A percentile compares a stretch with the other conserved stretches of the same genome.
These are phyloP conservation scores for Fusarium sp. DNA, from an alignment of 2,329 filamentous ascomycete genomes.

Conservation along the genomic window DNA sequence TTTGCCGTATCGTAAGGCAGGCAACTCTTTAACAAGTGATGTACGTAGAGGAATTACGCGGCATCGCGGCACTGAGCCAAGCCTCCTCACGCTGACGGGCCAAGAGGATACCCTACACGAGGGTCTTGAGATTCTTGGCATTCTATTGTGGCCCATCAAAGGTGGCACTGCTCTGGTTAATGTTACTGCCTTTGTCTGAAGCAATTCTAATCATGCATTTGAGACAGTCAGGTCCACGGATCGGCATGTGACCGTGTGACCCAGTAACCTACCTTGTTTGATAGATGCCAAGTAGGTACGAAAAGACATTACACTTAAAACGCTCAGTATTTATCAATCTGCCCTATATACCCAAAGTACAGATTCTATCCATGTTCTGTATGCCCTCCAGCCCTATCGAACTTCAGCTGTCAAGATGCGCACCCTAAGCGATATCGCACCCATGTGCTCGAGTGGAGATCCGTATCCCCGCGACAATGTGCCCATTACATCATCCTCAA, in stretches of 20 bases:
- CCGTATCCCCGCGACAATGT: constrained; percentile 16
- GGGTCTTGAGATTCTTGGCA: background rate
- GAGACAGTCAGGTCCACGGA: background rate
- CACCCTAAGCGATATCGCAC: constrained; percentile 9
- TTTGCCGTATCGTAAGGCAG: background rate
- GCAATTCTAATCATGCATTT: background rate
- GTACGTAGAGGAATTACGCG: constrained; percentile 31
- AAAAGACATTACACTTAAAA: background rate
- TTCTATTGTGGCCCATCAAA: background rate
- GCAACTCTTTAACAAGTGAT: constrained; percentile 26
- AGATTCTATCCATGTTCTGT: background rate
- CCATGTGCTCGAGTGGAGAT: constrained; percentile 38
- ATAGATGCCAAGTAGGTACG: background rate
- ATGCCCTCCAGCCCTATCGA: background rate
- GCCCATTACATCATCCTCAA: constrained; percentile 38
- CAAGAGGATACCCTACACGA: background rate
- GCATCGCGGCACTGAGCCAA: constrained; percentile 26
- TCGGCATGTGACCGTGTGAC: background rate
- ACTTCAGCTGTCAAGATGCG: background rate
- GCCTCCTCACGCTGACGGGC: constrained; percentile 24
- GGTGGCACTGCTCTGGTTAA: background rate
- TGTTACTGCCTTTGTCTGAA: background rate
- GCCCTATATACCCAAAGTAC: background rate
- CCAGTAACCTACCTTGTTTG: background rate
- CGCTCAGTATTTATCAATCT: background rate